These are phyloP conservation scores for Cucumis melo DNA, from an alignment of 306 rosid genomes.

Conservation along the genomic window DNA sequence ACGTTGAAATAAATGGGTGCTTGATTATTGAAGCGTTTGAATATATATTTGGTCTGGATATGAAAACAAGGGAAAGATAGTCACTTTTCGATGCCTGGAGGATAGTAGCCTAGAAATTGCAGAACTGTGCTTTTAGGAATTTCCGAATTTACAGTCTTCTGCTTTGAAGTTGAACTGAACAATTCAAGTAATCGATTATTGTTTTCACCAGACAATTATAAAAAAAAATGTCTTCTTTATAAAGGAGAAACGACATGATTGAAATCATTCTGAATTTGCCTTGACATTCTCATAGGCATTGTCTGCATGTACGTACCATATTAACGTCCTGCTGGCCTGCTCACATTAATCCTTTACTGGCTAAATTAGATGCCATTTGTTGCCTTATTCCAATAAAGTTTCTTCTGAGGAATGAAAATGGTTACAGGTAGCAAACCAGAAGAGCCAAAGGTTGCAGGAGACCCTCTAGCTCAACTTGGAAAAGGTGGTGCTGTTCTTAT, in stretches of 20 bases:
- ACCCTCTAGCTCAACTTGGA: slow-evolving; percentile 33
- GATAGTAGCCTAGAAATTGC: not conserved
- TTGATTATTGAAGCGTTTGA: not conserved
- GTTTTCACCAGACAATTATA: not conserved
- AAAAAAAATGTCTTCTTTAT: not conserved
- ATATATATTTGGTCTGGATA: not conserved
- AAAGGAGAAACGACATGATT: not conserved
- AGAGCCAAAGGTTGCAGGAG: slow-evolving; percentile 55
- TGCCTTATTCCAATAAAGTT: not conserved
- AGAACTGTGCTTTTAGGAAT: not conserved
- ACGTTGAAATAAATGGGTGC: not conserved
- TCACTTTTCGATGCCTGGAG: not conserved
- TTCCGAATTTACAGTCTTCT: not conserved
- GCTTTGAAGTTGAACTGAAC: not conserved
- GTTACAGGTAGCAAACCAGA: slow-evolving; percentile 41
- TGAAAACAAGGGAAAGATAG: not conserved
- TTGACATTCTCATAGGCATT: not conserved
- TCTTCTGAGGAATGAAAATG: not conserved
- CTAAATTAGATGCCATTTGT: not conserved
- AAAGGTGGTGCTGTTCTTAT: slow-evolving; percentile 68
- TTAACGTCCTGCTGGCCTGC: not conserved
- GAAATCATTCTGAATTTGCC: not conserved
- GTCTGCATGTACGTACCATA: not conserved
- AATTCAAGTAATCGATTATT: not conserved
- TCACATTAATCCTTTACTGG: not conserved